Base-by-base conservation (phyloP, 192 early-diverging fungal genomes). In the Polychytrium aggregatum region DNA sequence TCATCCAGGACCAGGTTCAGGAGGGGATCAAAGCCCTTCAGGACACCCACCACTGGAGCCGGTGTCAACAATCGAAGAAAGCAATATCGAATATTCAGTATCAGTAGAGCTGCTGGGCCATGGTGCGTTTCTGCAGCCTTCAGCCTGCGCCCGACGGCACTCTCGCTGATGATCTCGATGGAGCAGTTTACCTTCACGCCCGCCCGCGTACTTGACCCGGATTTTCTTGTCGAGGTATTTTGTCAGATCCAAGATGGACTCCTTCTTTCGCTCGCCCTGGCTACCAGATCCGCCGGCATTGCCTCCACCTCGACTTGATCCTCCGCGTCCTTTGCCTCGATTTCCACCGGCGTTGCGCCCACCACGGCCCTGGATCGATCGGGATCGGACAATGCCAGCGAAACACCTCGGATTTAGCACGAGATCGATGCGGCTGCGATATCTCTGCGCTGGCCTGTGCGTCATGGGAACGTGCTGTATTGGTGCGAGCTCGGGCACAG, bases 1-100 rank as follows among this genome's bases (percentile, higher is more conserved):
- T 96, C 82, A 60, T 98, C 92, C 42, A 98, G 65, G 4, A 98
- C 92, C 38, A 98, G 77, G 63, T 98, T 98, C 45, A 88, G 61
- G 37, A 98, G 74, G 30, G 76, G 90, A 64, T 98, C 94, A 46
- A 80, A 90, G 14, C 92, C 92, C 67, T 93, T 92, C 37, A 98
- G 68, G 13, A 76, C 75, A 30, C 94, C 92, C 16, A 81, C 76
- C 28, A 96, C 94, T 96, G 63, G 18, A 35, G 16, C 13, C 17
- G 38, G n/a, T n/a, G n/a, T n/a, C n/a, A n/a, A 7, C 11, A n/a
- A n/a, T 16, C 20, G 17, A 25, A 44, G 10, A 37, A 14, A 39
- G 8, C 16, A 48, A n/a, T n/a, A n/a, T n/a, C n/a, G n/a, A 24
- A 29, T 22, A 49, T 9, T n/a, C 13, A 27, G 33, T 25, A 25